These are phyloP conservation scores for Rhizoclosmatium sp. DNA, from an alignment of 192 early-diverging fungal species.

Conservation along the genomic window DNA sequence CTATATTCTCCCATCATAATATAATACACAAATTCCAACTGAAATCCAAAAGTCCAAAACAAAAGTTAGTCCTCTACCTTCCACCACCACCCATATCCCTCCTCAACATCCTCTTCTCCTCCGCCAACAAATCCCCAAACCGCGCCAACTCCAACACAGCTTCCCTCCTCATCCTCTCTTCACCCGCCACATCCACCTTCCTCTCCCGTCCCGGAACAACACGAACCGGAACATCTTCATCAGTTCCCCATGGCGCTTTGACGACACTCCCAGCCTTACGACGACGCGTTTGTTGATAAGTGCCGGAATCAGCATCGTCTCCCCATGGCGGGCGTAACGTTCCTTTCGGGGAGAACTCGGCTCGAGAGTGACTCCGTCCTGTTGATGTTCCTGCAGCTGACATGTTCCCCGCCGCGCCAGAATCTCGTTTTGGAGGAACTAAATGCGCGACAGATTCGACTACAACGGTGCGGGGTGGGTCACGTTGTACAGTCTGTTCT, in stretches of 20 bases:
- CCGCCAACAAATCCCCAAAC: neutral
- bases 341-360: neutral
- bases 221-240: slow-evolving; percentile 4
- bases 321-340: slow-evolving; percentile 7
- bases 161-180: neutral
- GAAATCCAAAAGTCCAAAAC: no score
- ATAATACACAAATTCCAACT: no score
- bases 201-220: neutral
- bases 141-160: neutral
- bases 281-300: neutral
- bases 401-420: neutral
- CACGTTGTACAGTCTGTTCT: neutral
- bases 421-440: neutral
- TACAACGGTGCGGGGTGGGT: neutral
- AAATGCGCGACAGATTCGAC: neutral
- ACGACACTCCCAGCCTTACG: neutral
- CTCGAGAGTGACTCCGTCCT: neutral
- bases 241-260: slow-evolving; percentile 4
- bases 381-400: neutral
- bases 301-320: neutral
- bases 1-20: no score
- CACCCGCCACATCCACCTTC: neutral
- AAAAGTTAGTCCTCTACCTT: no score
- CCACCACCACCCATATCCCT: neutral
- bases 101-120: neutral